Evolutionary conservation across 345 rosid species (phyloP).

Genomic region (Viola odorata): DNA sequence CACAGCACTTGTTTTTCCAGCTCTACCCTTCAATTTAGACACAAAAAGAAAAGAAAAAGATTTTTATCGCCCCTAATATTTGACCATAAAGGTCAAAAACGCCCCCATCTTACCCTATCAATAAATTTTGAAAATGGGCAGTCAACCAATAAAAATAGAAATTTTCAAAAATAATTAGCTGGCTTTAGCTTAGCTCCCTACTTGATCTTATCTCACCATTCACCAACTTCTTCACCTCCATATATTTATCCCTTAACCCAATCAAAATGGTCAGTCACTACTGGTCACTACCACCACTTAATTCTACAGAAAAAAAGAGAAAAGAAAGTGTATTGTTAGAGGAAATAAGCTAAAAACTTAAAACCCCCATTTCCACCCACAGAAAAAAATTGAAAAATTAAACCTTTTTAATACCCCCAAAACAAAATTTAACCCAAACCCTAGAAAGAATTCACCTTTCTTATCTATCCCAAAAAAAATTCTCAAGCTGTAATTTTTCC

Average conservation of each 20-base stretch:
- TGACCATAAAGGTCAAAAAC: slow-evolving; percentile 20
- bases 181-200: slow-evolving; percentile 7
- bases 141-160: slow-evolving; percentile 20
- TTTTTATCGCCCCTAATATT: not conserved
- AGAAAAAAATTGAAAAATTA: not conserved
- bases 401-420: not conserved
- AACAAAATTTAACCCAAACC: slow-evolving; percentile 13
- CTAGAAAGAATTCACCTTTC: slow-evolving; percentile 16
- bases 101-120: not conserved
- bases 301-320: too few relatives aligned
- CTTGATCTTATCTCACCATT: slow-evolving; percentile 8
- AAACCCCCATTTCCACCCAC: not conserved
- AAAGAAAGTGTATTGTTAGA: too few relatives aligned
- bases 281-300: too few relatives aligned
- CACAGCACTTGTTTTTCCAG: not conserved
- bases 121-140: not conserved
- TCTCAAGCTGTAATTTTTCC: slow-evolving; percentile 23
- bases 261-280: not conserved
- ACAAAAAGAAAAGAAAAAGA: not conserved
- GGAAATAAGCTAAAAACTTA: not conserved
- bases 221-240: slow-evolving; percentile 20
- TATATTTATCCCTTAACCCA: slow-evolving; percentile 17
- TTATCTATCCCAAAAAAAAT: slow-evolving; percentile 14
- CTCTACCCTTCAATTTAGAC: not conserved
- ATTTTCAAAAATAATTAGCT: slow-evolving; percentile 1